These are phyloP conservation scores for Haberlea rhodopensis DNA, from an alignment of 257 asterid genomes.

Conservation along the genomic window DNA sequence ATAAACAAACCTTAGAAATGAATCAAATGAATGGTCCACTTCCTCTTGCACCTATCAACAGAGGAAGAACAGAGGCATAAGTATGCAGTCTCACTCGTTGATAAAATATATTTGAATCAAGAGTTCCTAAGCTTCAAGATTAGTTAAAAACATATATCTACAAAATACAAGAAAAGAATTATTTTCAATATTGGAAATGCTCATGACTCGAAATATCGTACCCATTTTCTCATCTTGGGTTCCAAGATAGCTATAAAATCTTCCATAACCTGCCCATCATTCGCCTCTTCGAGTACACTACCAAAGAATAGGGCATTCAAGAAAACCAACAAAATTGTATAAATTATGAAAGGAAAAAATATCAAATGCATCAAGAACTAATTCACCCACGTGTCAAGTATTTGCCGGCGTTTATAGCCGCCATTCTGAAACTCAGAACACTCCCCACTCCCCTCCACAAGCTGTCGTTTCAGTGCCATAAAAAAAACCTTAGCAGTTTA, in stretches of 20 bases:
- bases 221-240: slow-evolving; percentile 32
- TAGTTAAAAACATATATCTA: background rate
- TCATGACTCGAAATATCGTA: background rate
- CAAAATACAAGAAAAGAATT: background rate
- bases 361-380: background rate
- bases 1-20: slow-evolving; percentile 30
- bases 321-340: background rate
- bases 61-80: background rate
- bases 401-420: slow-evolving; percentile 30
- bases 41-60: slow-evolving; percentile 42
- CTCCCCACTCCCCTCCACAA: slow-evolving; percentile 31
- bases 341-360: background rate
- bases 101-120: background rate
- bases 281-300: slow-evolving; percentile 29
- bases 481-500: slow-evolving; percentile 5
- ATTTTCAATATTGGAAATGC: background rate
- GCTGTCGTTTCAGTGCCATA: slow-evolving; percentile 39
- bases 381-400: slow-evolving; percentile 16
- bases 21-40: slow-evolving; percentile 27
- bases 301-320: background rate
- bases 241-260: slow-evolving; percentile 32
- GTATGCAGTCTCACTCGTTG: background rate
- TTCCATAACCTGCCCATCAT: slow-evolving; percentile 22
- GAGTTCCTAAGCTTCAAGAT: background rate
- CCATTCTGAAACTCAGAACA: slow-evolving; percentile 29